Base-by-base conservation (phyloP, 805 yeast genomes). In the Yarrowia hollandica region DNA sequence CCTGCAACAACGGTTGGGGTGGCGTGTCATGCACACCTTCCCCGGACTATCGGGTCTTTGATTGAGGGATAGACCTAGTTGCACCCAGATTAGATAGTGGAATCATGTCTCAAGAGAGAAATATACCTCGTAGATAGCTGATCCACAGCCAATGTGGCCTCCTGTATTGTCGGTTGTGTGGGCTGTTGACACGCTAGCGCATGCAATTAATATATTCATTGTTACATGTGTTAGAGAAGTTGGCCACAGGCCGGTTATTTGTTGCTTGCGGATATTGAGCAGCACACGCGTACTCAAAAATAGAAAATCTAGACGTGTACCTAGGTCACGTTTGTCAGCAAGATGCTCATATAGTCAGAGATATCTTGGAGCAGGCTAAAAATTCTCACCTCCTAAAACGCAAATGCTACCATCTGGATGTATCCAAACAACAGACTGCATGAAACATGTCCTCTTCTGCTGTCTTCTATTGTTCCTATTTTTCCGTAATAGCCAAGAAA, bases 41-140 rank as follows among this genome's bases (percentile, higher is more conserved):
- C 50, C 50, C 50, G 50, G 34, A 42, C 50, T 42, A 26, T 42
- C 50, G 50, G 50, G 19, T 23, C 11, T 14, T 11, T 12, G 11
- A 26, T 10, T 10, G 11, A 14, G 26, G 16, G 41, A 37, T 21
- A 37, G 15, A n/a, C 15, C 26, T 22, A 18, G 9, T n/a, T 7
- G 10, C 41, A 22, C n/a, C n/a, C n/a, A 38, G 46, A 41, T 41
- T 23, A 41, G 46, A 41, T 41, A 41, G 10, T 28, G 5, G 18
- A 6, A 3, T 19, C 38, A 10, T 37, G 26, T 37, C 26, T 37
- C 41, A 37, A 22, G 2, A 7, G 5, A 19, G 14, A n/a, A 12
- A 19, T n/a, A 35, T 19, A 19, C n/a, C 23, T n/a, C n/a, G n/a
- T 19, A 33, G 37, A 33, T 33, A 33, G 37, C 37, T 33, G 37